Evolutionary conservation across 2,329 filamentous ascomycete species (phyloP), one percentile per base, ranked within the genome.

Genomic region (Aotearoamyces nothofagi): DNA sequence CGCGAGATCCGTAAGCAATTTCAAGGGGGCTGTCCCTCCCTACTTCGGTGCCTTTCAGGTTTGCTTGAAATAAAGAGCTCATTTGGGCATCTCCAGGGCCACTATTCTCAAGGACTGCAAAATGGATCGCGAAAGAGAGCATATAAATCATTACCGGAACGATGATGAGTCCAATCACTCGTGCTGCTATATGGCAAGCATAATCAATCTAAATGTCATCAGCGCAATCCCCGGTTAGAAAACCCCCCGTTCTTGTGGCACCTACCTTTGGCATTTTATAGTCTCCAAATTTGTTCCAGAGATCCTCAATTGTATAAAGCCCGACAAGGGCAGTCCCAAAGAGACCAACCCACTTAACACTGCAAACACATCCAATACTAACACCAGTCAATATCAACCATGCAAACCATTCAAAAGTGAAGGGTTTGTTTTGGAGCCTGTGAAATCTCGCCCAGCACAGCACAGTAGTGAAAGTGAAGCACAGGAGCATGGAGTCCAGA

Each of bases 81-180:
- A 98, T 98, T 57, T 98, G 90, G n/a, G 90, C 90, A 60, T 98
- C 90, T 31, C 90, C 90, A 5, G 92, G 90, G 12, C 90, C 90
- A 44, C 78, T 87, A 57, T 83, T 87, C 54, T 92, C 82, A 33
- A 98, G 69, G 38, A 98, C 82, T 37, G 83, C 66, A 55, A 98
- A 98, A 58, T 98, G 90, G 30, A 93, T 58, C 44, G 80, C 92
- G 54, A 98, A 98, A 24, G 84, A 92, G 51, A 94, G 76, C 58
- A 94, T 76, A 61, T 98, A 98, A 45, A 98, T 83, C 33, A 87
- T 60, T 48, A 92, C 63, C 5, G 90, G 90, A 28, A 98, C 67
- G 36, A 93, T 50, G 38, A 98, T 98, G 34, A 98, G 66, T 27
- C 84, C 84, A 35, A 87, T 62, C 11, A 92, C 74, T 38, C 90